These are phyloP conservation scores for Vitis labrusca DNA, from an alignment of 164 flowering plant genomes.

Conservation along the genomic window DNA sequence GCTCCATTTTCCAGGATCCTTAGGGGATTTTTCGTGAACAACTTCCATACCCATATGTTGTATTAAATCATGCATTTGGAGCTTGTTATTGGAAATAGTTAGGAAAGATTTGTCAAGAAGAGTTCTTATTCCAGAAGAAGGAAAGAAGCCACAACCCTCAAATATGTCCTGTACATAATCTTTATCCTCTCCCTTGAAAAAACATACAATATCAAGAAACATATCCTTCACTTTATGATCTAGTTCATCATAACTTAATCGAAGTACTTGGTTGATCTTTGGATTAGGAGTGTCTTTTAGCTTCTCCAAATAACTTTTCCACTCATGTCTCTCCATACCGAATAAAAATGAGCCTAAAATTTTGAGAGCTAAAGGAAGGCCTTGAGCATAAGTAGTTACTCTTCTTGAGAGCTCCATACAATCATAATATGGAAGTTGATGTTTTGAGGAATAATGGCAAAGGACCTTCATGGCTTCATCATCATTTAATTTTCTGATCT, in stretches of 20 bases:
- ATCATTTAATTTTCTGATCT: not conserved
- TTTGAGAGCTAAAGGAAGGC: constrained; percentile 5
- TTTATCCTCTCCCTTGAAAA: not conserved
- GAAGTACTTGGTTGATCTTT: not conserved
- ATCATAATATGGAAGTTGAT: not conserved
- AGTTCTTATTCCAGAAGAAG: not conserved
- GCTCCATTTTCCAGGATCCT: constrained; percentile 5
- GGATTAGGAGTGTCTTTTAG: not conserved
- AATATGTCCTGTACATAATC: not conserved
- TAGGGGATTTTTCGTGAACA: constrained; percentile 10
- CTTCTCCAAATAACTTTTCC: not conserved
- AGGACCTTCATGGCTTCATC: not conserved
- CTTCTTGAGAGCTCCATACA: not conserved
- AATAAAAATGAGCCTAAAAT: not conserved
- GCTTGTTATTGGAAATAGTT: not conserved
- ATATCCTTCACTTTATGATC: not conserved
- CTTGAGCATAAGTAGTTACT: not conserved
- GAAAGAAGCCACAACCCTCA: not conserved
- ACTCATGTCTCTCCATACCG: not conserved
- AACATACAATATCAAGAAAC: constrained; percentile 4
- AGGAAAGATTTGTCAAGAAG: constrained; percentile 12
- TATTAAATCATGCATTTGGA: constrained; percentile 13
- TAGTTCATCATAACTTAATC: not conserved
- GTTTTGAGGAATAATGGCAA: not conserved
- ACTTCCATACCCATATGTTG: constrained; percentile 16